phyloP scores from a whole-genome alignment of 2,329 filamentous ascomycete species.

The Fusarium sp. region DNA sequence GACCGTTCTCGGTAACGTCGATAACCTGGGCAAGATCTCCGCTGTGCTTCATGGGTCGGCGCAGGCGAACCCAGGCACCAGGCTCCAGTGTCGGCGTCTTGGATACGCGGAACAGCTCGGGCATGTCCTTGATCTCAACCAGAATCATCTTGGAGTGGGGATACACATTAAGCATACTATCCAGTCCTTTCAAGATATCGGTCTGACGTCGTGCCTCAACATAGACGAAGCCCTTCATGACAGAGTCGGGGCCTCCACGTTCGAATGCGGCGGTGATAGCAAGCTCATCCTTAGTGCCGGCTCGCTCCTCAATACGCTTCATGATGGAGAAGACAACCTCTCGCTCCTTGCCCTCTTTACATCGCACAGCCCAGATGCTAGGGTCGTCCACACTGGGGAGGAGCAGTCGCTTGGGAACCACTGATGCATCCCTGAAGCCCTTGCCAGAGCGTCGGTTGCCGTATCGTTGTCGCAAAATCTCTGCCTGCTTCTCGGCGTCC shows the following conservation, averaged over 20 bases:
- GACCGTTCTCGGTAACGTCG: constrained; percentile 90
- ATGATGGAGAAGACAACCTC: constrained; percentile 90
- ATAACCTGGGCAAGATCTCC: constrained; percentile 92
- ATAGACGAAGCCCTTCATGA: constrained; percentile 95
- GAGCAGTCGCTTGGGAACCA: constrained; percentile 85
- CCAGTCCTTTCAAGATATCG: constrained; percentile 84
- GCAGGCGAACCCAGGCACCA: constrained; percentile 92
- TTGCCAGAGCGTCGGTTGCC: constrained; percentile 77
- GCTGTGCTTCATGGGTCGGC: constrained; percentile 80
- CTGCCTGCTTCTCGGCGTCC: constrained; percentile 93
- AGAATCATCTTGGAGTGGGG: constrained; percentile 86
- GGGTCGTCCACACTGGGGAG: constrained; percentile 95
- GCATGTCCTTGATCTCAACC: constrained; percentile 97
- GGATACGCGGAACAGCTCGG: constrained; percentile 88
- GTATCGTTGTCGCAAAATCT: constrained; percentile 87
- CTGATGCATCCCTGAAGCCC: constrained; percentile 74
- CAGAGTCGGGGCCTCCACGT: constrained; percentile 77
- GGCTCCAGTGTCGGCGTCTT: constrained; percentile 87
- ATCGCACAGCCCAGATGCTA: constrained; percentile 93
- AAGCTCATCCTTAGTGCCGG: constrained; percentile 80
- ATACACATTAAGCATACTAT: constrained; percentile 89
- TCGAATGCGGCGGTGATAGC: constrained; percentile 93
- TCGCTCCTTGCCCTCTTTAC: constrained; percentile 93
- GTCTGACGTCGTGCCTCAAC: constrained; percentile 89
- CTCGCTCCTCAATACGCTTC: constrained; percentile 85